A percentile compares a stretch with the other conserved stretches of the same genome.
phyloP scores from a whole-genome alignment of 371 early-diverging fungal genomes.

The Syncephalastrum contaminatum region DNA sequence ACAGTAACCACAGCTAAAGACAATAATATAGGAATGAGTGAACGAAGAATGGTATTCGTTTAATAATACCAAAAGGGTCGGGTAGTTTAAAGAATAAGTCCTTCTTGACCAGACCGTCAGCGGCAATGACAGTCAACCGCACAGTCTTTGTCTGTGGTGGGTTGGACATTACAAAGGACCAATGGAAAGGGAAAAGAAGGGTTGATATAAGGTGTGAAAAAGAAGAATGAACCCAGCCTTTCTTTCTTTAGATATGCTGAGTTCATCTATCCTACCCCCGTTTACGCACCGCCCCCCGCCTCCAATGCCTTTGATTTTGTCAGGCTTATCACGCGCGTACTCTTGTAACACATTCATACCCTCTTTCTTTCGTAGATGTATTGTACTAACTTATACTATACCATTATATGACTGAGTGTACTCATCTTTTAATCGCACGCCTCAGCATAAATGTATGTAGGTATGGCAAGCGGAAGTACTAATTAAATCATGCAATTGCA shows the following conservation, averaged over 20 bases:
- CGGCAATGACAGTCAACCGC: constrained; percentile 78
- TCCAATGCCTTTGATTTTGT: no score
- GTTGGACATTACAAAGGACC: constrained; percentile 23
- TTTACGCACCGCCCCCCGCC: no score
- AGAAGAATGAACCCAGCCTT: background rate
- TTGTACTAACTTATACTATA: no score
- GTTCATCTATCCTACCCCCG: no score
- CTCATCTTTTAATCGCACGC: no score
- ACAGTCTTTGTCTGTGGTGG: constrained; percentile 37
- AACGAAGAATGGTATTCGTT: background rate
- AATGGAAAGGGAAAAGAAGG: constrained; percentile 6
- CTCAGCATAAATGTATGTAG: no score
- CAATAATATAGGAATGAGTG: constrained; percentile 53
- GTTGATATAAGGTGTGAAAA: background rate
- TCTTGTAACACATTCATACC: no score
- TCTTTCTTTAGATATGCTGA: no score
- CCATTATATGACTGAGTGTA: no score
- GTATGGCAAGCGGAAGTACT: no score
- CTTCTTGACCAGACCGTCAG: constrained; percentile 88
- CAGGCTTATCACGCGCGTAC: no score
- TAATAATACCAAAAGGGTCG: constrained; percentile 65
- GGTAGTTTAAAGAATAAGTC: constrained; percentile 74
- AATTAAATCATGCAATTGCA: background rate
- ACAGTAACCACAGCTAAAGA: constrained; percentile 94
- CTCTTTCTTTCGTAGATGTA: no score